These are phyloP conservation scores for Pseudonitzschia pungens DNA, from an alignment of 108 stramenopile genomes.

Conservation along the genomic window DNA sequence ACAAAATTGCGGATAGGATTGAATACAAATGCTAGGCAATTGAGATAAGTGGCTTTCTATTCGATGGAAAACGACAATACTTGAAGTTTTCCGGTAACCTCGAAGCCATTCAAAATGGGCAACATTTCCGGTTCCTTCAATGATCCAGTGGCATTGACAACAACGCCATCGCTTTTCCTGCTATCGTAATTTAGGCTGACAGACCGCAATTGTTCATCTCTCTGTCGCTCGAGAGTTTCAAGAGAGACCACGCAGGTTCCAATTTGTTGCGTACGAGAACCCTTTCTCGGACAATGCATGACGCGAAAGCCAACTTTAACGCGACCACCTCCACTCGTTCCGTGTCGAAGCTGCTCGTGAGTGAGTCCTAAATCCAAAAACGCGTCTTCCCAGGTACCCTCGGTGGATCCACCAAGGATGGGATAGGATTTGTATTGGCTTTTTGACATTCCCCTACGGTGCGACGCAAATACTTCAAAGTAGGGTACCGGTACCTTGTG, in stretches of 20 bases:
- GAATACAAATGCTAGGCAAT: no score
- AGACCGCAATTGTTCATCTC: neutral
- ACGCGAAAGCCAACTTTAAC: conserved; percentile 30
- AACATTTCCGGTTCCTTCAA: conserved; percentile 16
- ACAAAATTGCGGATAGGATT: no score
- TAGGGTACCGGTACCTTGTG: conserved; percentile 19
- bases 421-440: conserved; percentile 23
- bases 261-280: neutral
- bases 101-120: conserved; percentile 22
- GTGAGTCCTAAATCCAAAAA: conserved; percentile 19
- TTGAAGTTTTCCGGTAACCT: conserved; percentile 27
- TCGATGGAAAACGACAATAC: conserved; percentile 12
- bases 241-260: conserved; percentile 12
- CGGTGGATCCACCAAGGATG: neutral
- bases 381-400: conserved; percentile 34
- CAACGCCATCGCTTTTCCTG: neutral
- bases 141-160: neutral
- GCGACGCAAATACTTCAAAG: conserved; percentile 25
- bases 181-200: neutral
- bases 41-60: neutral
- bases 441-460: conserved; percentile 11
- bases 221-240: conserved; percentile 13
- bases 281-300: conserved; percentile 13
- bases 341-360: conserved; percentile 8
- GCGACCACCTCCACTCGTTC: neutral